These are phyloP conservation scores for Blepharisma undulans DNA, from an alignment of 169 alveolate genomes.

Conservation along the genomic window DNA sequence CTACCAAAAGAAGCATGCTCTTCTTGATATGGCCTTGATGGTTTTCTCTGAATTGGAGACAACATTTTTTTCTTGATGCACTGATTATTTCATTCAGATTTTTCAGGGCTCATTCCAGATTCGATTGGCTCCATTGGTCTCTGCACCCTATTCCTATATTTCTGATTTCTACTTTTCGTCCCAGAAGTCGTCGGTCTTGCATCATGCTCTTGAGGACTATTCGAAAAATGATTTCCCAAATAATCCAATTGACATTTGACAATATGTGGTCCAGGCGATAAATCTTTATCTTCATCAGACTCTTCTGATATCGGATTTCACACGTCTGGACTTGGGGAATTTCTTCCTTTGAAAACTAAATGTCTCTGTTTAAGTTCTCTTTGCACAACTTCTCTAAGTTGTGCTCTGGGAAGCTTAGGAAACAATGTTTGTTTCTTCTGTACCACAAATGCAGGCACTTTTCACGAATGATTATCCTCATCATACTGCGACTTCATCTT, in stretches of 20 bases:
- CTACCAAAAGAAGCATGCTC: background rate
- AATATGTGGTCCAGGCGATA: background rate
- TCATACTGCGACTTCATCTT: background rate
- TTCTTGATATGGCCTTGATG: background rate
- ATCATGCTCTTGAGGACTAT: background rate
- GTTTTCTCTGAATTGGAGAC: background rate
- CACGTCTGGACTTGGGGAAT: background rate
- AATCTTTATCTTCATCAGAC: background rate
- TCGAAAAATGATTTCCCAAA: background rate
- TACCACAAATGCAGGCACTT: background rate
- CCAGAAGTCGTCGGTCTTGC: background rate
- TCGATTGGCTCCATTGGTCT: background rate
- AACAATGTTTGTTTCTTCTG: background rate
- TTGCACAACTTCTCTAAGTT: background rate
- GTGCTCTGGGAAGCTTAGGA: background rate
- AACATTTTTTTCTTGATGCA: background rate
- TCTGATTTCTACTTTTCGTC: background rate
- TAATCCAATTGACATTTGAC: background rate
- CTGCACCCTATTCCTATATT: background rate
- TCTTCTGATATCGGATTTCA: background rate
- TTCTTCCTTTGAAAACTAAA: background rate
- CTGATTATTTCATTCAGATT: background rate
- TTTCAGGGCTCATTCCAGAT: background rate
- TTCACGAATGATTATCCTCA: background rate
- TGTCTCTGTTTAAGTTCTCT: background rate